A percentile compares a stretch with the other conserved stretches of the same genome.
Conservation (phyloP, 805 yeast species). For the Metschnikowia cubensis region DNA sequence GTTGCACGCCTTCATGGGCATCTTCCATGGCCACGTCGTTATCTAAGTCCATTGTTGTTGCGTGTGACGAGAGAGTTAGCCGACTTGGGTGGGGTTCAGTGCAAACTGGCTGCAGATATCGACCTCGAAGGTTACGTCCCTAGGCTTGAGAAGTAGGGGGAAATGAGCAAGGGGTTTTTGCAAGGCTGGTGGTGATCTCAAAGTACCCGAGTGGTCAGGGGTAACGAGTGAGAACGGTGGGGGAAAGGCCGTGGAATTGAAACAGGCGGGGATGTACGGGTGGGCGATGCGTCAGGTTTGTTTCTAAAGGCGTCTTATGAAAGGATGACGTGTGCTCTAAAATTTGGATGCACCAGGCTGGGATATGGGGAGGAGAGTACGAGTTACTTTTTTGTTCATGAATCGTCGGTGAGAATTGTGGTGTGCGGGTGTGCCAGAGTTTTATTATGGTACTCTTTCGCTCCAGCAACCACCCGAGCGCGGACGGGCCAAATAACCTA, state of each 20-base stretch:
- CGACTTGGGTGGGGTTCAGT: background rate
- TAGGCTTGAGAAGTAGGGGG: background rate
- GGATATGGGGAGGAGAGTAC: background rate
- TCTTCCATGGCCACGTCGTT: constrained; percentile 85
- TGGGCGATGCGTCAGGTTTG: background rate
- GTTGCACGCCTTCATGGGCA: constrained; percentile 49
- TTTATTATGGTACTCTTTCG: constrained; percentile 3
- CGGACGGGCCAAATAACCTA: background rate
- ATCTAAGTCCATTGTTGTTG: constrained; percentile 61
- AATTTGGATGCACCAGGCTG: constrained; percentile 1
- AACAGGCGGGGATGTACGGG: background rate
- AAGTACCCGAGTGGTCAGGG: constrained; percentile 3
- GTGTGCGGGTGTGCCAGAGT: constrained; percentile 7
- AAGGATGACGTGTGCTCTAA: constrained; percentile 1
- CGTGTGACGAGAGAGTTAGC: background rate
- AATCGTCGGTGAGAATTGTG: constrained; percentile 8
- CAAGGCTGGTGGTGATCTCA: background rate
- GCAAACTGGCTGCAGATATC: background rate
- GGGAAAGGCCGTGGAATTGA: background rate
- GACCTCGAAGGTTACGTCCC: background rate
- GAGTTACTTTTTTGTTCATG: constrained; percentile 5
- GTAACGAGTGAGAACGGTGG: constrained; percentile 1
- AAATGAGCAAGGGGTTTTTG: background rate
- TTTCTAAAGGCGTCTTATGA: background rate
- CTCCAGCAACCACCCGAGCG: background rate